A percentile compares a stretch with the other conserved stretches of the same genome.
These are phyloP conservation scores for Candida koratica DNA, from an alignment of 805 yeast species.

Conservation along the genomic window DNA sequence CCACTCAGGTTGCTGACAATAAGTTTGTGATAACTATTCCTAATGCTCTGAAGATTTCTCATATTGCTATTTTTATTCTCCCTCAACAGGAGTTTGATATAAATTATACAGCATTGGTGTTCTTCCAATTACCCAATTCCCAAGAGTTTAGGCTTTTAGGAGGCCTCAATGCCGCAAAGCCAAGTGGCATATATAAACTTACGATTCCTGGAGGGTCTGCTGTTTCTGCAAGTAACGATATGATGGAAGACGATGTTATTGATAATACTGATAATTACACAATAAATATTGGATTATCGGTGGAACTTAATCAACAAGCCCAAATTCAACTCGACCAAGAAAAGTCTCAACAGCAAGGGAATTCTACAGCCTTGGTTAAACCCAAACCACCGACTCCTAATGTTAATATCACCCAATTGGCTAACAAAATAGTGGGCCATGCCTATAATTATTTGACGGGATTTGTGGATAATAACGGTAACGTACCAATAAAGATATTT, in stretches of 20 bases:
- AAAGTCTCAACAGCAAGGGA: conserved; percentile 20
- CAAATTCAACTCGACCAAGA: conserved; percentile 49
- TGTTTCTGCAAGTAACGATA: conserved; percentile 11
- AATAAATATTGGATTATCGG: conserved; percentile 75
- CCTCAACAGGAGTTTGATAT: conserved; percentile 76
- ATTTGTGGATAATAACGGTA: conserved; percentile 75
- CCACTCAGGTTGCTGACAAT: conserved; percentile 63
- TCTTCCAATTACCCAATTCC: conserved; percentile 71
- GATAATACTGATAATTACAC: conserved; percentile 25
- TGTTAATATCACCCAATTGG: conserved; percentile 49
- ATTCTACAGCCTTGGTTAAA: conserved; percentile 14
- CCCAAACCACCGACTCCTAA: conserved; percentile 17
- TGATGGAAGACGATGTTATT: conserved; percentile 29
- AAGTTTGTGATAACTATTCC: conserved; percentile 63
- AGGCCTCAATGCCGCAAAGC: conserved; percentile 60
- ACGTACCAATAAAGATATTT: conserved; percentile 81
- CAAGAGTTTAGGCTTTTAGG: conserved; percentile 65
- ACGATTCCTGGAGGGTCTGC: conserved; percentile 47
- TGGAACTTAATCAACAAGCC: conserved; percentile 74
- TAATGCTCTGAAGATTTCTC: conserved; percentile 65
- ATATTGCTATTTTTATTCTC: conserved; percentile 76
- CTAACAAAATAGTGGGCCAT: conserved; percentile 83
- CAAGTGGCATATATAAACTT: conserved; percentile 86
- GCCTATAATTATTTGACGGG: conserved; percentile 90
- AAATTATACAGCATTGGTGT: conserved; percentile 76